These are phyloP conservation scores for Lentinula lateritia DNA, from an alignment of 768 basidiomycete genomes.

Conservation along the genomic window DNA sequence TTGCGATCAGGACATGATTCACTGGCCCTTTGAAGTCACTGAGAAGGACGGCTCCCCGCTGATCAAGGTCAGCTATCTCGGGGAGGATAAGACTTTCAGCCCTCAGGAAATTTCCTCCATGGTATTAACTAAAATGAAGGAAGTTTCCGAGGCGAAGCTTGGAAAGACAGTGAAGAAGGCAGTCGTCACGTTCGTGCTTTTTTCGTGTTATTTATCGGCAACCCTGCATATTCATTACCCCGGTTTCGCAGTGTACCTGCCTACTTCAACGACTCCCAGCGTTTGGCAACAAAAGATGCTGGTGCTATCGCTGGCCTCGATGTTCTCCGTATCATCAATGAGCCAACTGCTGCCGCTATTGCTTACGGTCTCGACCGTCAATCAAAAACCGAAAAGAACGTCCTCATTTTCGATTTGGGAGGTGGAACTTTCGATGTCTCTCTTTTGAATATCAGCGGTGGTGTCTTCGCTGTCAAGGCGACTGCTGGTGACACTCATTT, in stretches of 20 bases:
- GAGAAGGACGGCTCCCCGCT: slow-evolving; percentile 96
- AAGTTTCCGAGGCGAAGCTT: slow-evolving; percentile 98
- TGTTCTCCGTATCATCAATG: slow-evolving; percentile 99
- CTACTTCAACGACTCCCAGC: slow-evolving; percentile 99
- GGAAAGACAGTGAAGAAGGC: slow-evolving; percentile 99
- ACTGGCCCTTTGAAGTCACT: slow-evolving; percentile 97
- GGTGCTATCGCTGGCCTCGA: slow-evolving; percentile 97
- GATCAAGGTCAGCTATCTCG: slow-evolving; percentile 94
- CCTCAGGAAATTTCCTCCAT: slow-evolving; percentile 99
- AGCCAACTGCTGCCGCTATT: slow-evolving; percentile 98
- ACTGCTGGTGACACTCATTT: slow-evolving; percentile 99
- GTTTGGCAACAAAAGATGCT: slow-evolving; percentile 98
- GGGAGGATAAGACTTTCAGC: slow-evolving; percentile 93
- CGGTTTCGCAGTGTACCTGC: slow-evolving; percentile 71
- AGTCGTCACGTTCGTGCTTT: slow-evolving; percentile 80
- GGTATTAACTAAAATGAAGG: slow-evolving; percentile 99
- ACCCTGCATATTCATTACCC: slow-evolving; percentile 7
- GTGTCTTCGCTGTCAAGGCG: slow-evolving; percentile 98
- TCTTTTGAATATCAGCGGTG: slow-evolving; percentile 93
- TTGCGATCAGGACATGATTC: slow-evolving; percentile 71
- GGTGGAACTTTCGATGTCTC: slow-evolving; percentile 99
- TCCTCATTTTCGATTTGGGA: slow-evolving; percentile 98
- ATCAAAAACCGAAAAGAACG: slow-evolving; percentile 92
- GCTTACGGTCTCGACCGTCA: slow-evolving; percentile 98
- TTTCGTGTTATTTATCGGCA: slow-evolving; percentile 63